phyloP scores from a whole-genome alignment of 1,284 basidiomycete genomes.

The Tilletia caries region DNA sequence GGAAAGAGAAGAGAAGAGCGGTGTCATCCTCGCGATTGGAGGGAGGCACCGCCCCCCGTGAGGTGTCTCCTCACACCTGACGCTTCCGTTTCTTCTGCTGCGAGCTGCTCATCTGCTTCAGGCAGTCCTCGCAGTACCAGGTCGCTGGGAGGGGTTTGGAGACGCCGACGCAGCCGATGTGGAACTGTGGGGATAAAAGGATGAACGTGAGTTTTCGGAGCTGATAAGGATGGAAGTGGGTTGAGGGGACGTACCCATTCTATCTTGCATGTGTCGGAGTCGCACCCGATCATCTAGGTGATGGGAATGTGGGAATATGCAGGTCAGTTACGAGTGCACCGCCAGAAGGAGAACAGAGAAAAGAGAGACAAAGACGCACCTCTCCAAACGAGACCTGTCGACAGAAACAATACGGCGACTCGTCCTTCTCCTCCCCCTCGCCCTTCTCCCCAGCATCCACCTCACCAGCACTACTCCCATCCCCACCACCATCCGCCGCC shows the following conservation, averaged over 20 bases:
- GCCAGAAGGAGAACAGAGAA: slow-evolving; percentile 16
- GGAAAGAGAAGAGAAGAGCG: too few relatives aligned
- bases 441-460: neutral
- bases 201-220: neutral
- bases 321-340: too few relatives aligned
- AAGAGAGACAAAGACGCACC: slow-evolving; percentile 39
- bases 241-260: slow-evolving; percentile 30
- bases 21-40: too few relatives aligned
- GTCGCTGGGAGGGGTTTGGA: slow-evolving; percentile 49
- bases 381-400: slow-evolving; percentile 51
- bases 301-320: neutral
- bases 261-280: slow-evolving; percentile 39
- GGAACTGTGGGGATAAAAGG: slow-evolving; percentile 33
- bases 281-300: slow-evolving; percentile 26
- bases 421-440: slow-evolving; percentile 39
- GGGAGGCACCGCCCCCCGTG: too few relatives aligned
- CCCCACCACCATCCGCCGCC: neutral
- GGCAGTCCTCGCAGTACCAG: slow-evolving; percentile 44
- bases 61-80: neutral
- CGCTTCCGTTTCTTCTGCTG: slow-evolving; percentile 11
- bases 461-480: neutral
- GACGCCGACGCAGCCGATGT: slow-evolving; percentile 51
- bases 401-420: slow-evolving; percentile 51
- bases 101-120: slow-evolving; percentile 4
- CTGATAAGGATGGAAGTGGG: too few relatives aligned